Conservation (phyloP, 306 rosid genomes). For the Quercus bicolor region DNA sequence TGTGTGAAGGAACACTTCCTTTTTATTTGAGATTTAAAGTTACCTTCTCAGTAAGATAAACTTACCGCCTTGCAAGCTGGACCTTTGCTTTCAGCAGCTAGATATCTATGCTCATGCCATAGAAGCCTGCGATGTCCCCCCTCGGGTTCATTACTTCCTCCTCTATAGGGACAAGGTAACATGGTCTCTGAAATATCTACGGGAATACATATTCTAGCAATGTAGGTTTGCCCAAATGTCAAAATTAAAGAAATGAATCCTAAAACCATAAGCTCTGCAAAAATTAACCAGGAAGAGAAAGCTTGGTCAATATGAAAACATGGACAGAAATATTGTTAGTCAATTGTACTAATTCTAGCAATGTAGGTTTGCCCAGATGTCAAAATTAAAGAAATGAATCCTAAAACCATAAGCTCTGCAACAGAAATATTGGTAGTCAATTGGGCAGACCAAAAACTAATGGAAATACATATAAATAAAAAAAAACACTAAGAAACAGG, state of each 20-base stretch:
- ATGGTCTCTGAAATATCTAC: slow-evolving; percentile 38
- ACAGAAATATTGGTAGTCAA: background rate
- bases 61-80: slow-evolving; percentile 40
- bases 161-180: slow-evolving; percentile 63
- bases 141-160: background rate
- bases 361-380: slow-evolving; percentile 83
- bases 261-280: slow-evolving; percentile 93
- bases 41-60: background rate
- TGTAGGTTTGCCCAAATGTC: slow-evolving; percentile 81
- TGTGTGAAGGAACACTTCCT: no score
- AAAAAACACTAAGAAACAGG: background rate
- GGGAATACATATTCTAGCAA: slow-evolving; percentile 58
- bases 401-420: slow-evolving; percentile 96
- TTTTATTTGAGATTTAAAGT: background rate
- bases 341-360: slow-evolving; percentile 35
- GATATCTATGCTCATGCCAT: slow-evolving; percentile 59
- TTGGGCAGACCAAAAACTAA: background rate
- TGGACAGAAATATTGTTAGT: background rate
- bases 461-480: background rate
- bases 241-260: slow-evolving; percentile 87
- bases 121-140: slow-evolving; percentile 60
- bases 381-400: slow-evolving; percentile 79
- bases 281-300: background rate
- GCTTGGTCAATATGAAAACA: background rate
- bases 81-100: slow-evolving; percentile 19